Base-by-base conservation (phyloP, 441 rosid genomes). In the Croton setiger region DNA sequence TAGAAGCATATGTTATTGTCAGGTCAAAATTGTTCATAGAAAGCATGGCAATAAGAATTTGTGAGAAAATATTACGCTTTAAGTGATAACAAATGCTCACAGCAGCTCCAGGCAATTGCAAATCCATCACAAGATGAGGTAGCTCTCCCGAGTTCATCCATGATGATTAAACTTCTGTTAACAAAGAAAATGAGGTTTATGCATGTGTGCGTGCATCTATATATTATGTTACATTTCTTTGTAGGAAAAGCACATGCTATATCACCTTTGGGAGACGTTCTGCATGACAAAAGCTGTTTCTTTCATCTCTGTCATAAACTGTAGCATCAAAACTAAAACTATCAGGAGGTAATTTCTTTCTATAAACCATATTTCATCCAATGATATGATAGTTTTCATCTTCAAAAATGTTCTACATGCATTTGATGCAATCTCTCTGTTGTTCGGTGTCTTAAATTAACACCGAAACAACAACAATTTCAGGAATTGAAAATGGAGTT, bases 271-370 rank as follows among this genome's bases (percentile, higher is more conserved):
- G 70, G 99, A 68, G 74, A 89, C 86, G 81, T 92, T 95, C 86
- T 95, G 98, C 99, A 92, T 85, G 74, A 95, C 67, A 72, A 92
- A 95, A 73, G 98, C 98, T 7, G 97, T 92, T 83, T 95, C 99
- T 82, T 88, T 91, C 99, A 95, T 92, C 87, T 95, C 99, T 43
- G 97, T 92, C 99, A 95, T 92, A 79, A 95, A 95, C 98, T 95
- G 92, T 72, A 71, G 79, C 70, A 79, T 21, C 58, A 58, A 57
- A 73, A 27, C 64, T 68, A 56, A 44, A 75, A 33, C 70, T 37
- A 51, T 49, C 14, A 18, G 18, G 63, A 61, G 55, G 17, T 52
- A 41, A 48, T 33, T 48, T 49, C 54, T 63, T 39, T 11, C 23
- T 39, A 60, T 44, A 63, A 47, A 47, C 51, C 60, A 39, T 14